phyloP scores from a whole-genome alignment of 257 asterid genomes.

The Solanum chiquidenum region DNA sequence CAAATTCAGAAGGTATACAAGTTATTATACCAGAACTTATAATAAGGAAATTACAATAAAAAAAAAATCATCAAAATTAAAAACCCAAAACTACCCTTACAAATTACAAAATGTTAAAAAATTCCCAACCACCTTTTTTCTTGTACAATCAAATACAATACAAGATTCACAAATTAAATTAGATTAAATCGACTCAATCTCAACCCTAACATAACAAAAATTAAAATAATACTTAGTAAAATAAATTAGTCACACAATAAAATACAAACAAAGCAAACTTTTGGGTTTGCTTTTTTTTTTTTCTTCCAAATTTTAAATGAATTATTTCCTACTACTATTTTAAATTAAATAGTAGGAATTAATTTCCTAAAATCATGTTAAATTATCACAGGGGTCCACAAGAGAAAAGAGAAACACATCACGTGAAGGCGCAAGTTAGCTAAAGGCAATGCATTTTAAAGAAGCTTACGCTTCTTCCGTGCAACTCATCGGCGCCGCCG shows the following conservation, averaged over 20 bases:
- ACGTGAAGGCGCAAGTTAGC: constrained; percentile 18
- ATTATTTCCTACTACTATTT: constrained; percentile 5
- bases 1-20: background rate
- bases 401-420: constrained; percentile 12
- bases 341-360: background rate
- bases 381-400: constrained; percentile 8
- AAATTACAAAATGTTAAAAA: background rate
- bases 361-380: background rate
- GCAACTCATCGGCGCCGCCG: constrained; percentile 11
- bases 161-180: background rate
- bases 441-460: background rate
- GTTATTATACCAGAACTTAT: background rate
- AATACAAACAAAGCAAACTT: background rate
- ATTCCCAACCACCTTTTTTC: background rate
- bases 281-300: background rate
- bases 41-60: background rate
- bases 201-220: background rate
- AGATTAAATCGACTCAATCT: background rate
- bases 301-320: background rate
- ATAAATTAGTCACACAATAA: background rate
- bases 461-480: constrained; percentile 7
- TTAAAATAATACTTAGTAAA: background rate
- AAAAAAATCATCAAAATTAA: background rate
- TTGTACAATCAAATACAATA: background rate
- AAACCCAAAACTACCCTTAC: background rate